A percentile compares a stretch with the other conserved stretches of the same genome.
Conservation (phyloP, 768 basidiomycete species). For the Russula abietina region DNA sequence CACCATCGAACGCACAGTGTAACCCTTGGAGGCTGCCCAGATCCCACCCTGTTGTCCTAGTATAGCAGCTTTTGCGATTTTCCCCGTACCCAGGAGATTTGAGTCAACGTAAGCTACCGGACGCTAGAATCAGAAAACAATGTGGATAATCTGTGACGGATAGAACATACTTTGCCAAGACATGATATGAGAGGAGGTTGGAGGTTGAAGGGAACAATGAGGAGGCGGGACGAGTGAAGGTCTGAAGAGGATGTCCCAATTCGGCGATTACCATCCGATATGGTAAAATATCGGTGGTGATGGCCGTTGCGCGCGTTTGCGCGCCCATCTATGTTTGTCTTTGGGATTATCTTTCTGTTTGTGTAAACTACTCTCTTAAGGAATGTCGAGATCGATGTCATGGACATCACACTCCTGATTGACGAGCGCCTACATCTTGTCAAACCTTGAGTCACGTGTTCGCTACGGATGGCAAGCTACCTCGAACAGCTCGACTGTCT, state of each 20-base stretch:
- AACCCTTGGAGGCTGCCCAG: slow-evolving; percentile 63
- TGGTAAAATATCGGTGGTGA: slow-evolving; percentile 16
- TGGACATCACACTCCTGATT: not conserved
- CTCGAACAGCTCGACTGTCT: slow-evolving; percentile 21
- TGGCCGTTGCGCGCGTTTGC: slow-evolving; percentile 6
- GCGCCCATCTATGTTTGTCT: not conserved
- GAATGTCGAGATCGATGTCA: not conserved
- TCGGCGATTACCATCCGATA: slow-evolving; percentile 22
- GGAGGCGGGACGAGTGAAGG: not conserved
- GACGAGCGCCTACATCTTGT: slow-evolving; percentile 1
- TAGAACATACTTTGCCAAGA: slow-evolving; percentile 25
- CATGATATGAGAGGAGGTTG: slow-evolving; percentile 15
- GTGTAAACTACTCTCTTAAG: not conserved
- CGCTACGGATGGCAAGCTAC: slow-evolving; percentile 14
- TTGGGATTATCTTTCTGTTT: not conserved
- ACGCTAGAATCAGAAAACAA: not conserved
- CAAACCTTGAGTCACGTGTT: slow-evolving; percentile 8
- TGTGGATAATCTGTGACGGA: not conserved
- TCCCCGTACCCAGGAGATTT: slow-evolving; percentile 69
- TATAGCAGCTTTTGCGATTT: slow-evolving; percentile 72
- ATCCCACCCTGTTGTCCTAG: slow-evolving; percentile 68
- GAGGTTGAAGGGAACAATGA: slow-evolving; percentile 7
- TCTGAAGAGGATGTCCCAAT: slow-evolving; percentile 1
- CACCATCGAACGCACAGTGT: slow-evolving; percentile 41
- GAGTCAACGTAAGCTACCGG: slow-evolving; percentile 71